Base-by-base conservation (phyloP, 1,284 basidiomycete genomes). In the Xerocomus nothofagi region DNA sequence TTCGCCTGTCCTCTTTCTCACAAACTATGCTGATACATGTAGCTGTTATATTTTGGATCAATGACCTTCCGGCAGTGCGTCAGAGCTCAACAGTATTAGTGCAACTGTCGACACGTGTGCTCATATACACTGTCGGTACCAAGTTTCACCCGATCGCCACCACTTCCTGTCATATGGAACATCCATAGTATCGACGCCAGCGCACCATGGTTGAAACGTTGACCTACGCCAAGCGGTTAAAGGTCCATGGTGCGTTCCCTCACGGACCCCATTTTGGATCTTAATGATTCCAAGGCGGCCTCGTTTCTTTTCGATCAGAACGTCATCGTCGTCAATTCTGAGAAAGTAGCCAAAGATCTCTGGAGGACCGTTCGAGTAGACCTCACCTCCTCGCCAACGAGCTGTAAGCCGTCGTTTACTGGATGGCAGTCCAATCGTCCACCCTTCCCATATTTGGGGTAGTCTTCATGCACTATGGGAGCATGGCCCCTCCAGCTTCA, bases 341-440 rank as follows among this genome's bases (percentile, higher is more conserved):
- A 65, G 5, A 63, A 72, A 31, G 60, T 63, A 10, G 69, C 63
- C 2, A 61, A 54, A 9, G 72, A 70, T 6, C 60, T 78, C 11
- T 78, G 20, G 74, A 76, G 17, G 73, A 69, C 47, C 66, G 72
- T 18, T 73, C 73, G 9, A 55, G 52, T 54, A 67, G 75, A n/a
- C 73, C 73, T 20, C 17, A 21, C 18, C 41, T 61, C 26, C n/a
- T 44, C 26, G 57, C 57, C 26, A 57, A 48, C 33, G 23, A 42
- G 27, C 32, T 59, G 59, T 62, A 41, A 12, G 39, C 5, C 20
- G 11, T 26, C 14, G 17, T 43, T 30, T 30, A 2, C 30, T 21
- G 6, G 2, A 8, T 30, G 10, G 17, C 4, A 4, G 11, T 24
- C 26, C 24, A 3, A 29, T 66, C 67, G n/a, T n/a, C n/a, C n/a